Evolutionary conservation across 1,284 basidiomycete genomes (phyloP).

Genomic region (Sphaerobolus stellatus): DNA sequence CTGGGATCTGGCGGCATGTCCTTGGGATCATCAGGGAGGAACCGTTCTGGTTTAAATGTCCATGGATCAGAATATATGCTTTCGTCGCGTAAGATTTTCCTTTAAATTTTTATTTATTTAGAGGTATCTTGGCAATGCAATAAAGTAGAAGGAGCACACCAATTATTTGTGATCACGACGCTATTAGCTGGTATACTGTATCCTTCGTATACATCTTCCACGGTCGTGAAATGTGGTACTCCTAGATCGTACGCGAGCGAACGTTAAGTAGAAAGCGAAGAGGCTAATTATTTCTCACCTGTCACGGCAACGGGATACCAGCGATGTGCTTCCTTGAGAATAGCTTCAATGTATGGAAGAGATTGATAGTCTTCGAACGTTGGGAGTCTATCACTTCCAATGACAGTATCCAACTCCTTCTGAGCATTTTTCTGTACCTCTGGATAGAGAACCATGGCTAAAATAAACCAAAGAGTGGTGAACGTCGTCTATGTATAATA

Average conservation of each 20-base stretch:
- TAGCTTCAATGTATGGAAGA: slow-evolving; percentile 24
- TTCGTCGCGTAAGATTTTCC: slow-evolving; percentile 26
- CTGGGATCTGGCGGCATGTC: not conserved
- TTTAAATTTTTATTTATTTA: not conserved
- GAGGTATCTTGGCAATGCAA: not conserved
- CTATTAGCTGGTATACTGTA: slow-evolving; percentile 41
- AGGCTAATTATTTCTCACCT: not conserved
- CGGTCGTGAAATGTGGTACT: slow-evolving; percentile 41
- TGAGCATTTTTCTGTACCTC: slow-evolving; percentile 35
- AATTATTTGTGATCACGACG: slow-evolving; percentile 43
- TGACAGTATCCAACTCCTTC: slow-evolving; percentile 35
- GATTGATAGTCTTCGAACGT: slow-evolving; percentile 28
- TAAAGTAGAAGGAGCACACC: slow-evolving; percentile 30
- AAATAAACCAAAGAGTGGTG: slow-evolving; percentile 29
- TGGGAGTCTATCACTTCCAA: slow-evolving; percentile 32
- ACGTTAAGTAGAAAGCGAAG: not conserved
- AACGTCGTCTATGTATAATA: slow-evolving; percentile 17
- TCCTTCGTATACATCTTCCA: slow-evolving; percentile 45
- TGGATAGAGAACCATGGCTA: slow-evolving; percentile 37
- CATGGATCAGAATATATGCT: slow-evolving; percentile 23
- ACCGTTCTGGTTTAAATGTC: slow-evolving; percentile 26
- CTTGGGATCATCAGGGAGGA: slow-evolving; percentile 9
- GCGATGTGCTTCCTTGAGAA: slow-evolving; percentile 23
- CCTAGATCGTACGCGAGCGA: slow-evolving; percentile 24
- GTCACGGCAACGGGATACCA: slow-evolving; percentile 19